A percentile compares a stretch with the other conserved stretches of the same genome.
Evolutionary conservation across 768 basidiomycete species (phyloP).

Genomic region (Termitomyces titanicus): DNA sequence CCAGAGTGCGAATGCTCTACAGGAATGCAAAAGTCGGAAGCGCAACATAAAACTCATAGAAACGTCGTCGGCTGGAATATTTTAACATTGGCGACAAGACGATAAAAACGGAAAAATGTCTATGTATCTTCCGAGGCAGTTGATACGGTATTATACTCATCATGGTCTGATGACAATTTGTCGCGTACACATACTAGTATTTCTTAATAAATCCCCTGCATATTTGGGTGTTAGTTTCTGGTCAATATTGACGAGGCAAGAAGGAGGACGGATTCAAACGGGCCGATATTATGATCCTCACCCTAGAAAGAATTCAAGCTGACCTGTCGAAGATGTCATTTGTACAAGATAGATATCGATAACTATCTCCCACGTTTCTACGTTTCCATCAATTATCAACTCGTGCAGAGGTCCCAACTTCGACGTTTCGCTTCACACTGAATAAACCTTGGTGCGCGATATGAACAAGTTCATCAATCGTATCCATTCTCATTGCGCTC

Average conservation of each 20-base stretch:
- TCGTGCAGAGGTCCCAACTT: background rate
- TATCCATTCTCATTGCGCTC: background rate
- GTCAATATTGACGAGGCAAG: background rate
- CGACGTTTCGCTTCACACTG: background rate
- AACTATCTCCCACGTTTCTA: background rate
- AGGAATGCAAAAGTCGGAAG: constrained; percentile 66
- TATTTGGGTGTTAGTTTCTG: background rate
- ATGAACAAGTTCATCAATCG: background rate
- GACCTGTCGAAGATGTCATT: too few relatives aligned
- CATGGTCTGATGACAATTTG: background rate
- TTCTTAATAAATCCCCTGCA: background rate
- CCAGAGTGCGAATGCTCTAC: constrained; percentile 48
- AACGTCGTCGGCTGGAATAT: constrained; percentile 20
- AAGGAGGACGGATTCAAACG: too few relatives aligned
- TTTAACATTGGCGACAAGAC: background rate
- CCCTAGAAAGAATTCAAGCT: too few relatives aligned
- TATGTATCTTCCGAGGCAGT: too few relatives aligned
- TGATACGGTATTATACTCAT: too few relatives aligned
- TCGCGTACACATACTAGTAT: background rate
- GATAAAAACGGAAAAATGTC: too few relatives aligned
- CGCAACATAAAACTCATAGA: constrained; percentile 40
- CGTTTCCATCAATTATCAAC: constrained; percentile 1
- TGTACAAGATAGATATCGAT: background rate
- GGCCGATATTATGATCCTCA: background rate
- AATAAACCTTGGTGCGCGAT: background rate